phyloP scores from a whole-genome alignment of 345 rosid genomes.

The Arabis hirsuta region DNA sequence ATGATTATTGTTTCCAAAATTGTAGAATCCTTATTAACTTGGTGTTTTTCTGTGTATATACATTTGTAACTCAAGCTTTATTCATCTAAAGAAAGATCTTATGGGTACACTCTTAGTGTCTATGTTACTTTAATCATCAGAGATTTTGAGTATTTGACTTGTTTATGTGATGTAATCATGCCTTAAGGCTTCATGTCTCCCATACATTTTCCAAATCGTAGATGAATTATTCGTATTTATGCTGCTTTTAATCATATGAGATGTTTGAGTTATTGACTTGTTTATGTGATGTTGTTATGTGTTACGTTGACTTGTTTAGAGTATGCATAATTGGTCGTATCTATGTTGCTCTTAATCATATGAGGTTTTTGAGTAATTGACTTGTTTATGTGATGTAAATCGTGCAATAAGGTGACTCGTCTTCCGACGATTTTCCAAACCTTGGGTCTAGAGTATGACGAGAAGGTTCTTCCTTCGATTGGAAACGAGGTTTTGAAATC shows the following conservation, averaged over 20 bases:
- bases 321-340: neutral
- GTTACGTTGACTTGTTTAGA: too few species aligned
- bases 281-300: too few species aligned
- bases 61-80: neutral
- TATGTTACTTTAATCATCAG: neutral
- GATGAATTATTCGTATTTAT: too few species aligned
- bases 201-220: too few species aligned
- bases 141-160: neutral
- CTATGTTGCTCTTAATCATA: neutral
- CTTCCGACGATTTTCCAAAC: constrained; percentile 85
- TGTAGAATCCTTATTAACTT: neutral
- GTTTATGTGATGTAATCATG: constrained; percentile 10
- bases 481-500: constrained; percentile 97
- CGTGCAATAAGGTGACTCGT: constrained; percentile 54
- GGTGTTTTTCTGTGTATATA: too few species aligned
- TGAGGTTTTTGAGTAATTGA: neutral
- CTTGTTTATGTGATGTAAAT: constrained; percentile 18
- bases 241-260: too few species aligned
- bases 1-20: too few species aligned
- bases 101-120: neutral
- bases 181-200: constrained; percentile 40
- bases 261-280: too few species aligned
- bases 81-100: neutral
- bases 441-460: constrained; percentile 95
- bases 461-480: constrained; percentile 98